Base-by-base conservation (phyloP, 2,329 filamentous ascomycete genomes). In the Coniosporium tulheliwenetii region DNA sequence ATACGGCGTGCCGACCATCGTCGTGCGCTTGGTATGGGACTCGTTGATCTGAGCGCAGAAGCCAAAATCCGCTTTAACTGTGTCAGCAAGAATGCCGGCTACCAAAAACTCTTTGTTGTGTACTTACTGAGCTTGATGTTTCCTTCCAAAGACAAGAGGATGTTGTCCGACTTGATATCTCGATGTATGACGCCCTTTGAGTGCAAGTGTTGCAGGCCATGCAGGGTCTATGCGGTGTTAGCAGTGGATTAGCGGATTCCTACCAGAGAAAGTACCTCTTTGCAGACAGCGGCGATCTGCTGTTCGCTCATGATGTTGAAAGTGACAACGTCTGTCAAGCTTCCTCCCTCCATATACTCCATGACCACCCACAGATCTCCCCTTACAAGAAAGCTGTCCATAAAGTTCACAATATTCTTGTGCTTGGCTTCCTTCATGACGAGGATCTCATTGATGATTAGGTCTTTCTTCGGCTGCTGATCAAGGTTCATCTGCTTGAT, bases 401-500 rank as follows among this genome's bases (percentile, higher is more conserved):
- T 89, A 62, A 96, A 98, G 62, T 98, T 98, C 63, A 98, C 91
- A 62, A 98, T 93, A 58, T 96, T 96, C 53, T 86, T 89, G 58
- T 98, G 91, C 43, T 85, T 91, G 69, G 87, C 95, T 54, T 96
- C 91, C 66, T 93, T 94, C 91, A 98, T 98, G 43, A 98, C 91
- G 43, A 98, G 65, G 50, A 98, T 98, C 59, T 98, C 91, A 60
- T 98, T 98, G 63, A 98, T 95, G 54, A 98, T 98, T 38, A 96
- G 69, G 52, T 98, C 91, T 62, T 98, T 98, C 73, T 96, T 96
- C 2, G 91, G 91, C 55, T 98, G 91, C 62, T 96, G 83, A 60
- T 96, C 91, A 42, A 98, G 67, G 50, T 96, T 96, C 91, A 98
- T 98, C 67, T 98, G 91, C 67, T 98, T 98, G 64, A 98, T 96